Percentiles rank a stretch among this genome's conserved stretches.
These are phyloP conservation scores for Ceratobasidium sp. DNA, from an alignment of 1,284 basidiomycete species.

Conservation along the genomic window DNA sequence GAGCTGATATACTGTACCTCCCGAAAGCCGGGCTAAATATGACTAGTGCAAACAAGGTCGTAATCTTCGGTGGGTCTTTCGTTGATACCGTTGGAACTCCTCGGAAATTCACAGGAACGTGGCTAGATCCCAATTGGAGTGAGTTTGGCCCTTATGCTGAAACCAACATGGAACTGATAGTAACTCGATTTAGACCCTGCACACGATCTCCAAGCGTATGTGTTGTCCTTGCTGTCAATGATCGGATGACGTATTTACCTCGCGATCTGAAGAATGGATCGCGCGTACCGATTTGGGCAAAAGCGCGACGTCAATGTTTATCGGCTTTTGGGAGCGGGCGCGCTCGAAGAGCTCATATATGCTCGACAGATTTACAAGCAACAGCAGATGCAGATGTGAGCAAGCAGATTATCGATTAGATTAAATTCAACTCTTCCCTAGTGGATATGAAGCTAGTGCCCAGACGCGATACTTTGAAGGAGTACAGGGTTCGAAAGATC, in stretches of 20 bases:
- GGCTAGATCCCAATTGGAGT: slow-evolving; percentile 87
- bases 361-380: slow-evolving; percentile 88
- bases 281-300: slow-evolving; percentile 89
- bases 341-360: slow-evolving; percentile 82
- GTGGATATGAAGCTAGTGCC: slow-evolving; percentile 77
- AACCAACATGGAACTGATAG: background rate
- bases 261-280: slow-evolving; percentile 62
- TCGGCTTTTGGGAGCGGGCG: slow-evolving; percentile 82
- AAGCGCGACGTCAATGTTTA: slow-evolving; percentile 85
- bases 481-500: slow-evolving; percentile 73
- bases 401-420: background rate
- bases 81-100: background rate
- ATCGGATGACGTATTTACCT: background rate
- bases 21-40: slow-evolving; percentile 73
- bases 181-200: slow-evolving; percentile 66
- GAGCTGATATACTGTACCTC: background rate
- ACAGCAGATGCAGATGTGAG: slow-evolving; percentile 78
- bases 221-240: background rate
- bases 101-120: slow-evolving; percentile 5
- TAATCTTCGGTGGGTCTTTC: slow-evolving; percentile 71
- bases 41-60: slow-evolving; percentile 81
- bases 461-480: slow-evolving; percentile 84
- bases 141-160: slow-evolving; percentile 46
- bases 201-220: slow-evolving; percentile 76
- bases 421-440: background rate